Evolutionary conservation across 2,329 filamentous ascomycete genomes (phyloP), one percentile per base, ranked within the genome.

Genomic region (Sporothrix curviconia): DNA sequence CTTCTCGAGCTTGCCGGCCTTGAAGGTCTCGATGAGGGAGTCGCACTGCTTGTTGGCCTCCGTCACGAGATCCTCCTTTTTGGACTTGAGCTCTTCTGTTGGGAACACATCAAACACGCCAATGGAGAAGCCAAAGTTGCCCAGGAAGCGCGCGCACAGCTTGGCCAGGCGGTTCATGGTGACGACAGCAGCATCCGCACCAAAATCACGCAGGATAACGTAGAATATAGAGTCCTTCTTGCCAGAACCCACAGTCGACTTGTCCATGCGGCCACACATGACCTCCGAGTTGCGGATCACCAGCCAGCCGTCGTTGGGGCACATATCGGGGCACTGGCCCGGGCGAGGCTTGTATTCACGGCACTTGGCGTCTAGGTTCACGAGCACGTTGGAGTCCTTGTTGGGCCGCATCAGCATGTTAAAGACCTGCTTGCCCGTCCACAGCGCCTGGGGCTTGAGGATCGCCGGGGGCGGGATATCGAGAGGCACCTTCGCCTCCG

Each of bases 171-270:
- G 82, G 67, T 96, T 97, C 94, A 99, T 99, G 55, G 89, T 90
- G 57, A 84, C 82, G 0, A 92, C 91, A 7, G 94, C 91, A 57
- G 89, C 86, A 56, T 95, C 88, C 1, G 92, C 89, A 0, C 94
- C 94, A 66, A 89, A 99, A 74, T 99, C 94, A 76, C 94, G 83
- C 65, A 97, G 83, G 68, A 99, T 92, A 57, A 97, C 88, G 67
- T 96, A 99, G 68, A 97, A 99, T 19, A 99, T 86, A 0, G 92
- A 96, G 69, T 96, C 92, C 69, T 99, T 99, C 77, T 97, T 97
- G 65, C 94, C 94, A 6, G 90, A 85, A 64, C 94, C 94, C n/a
- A 99, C 90, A 0, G 92, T 97, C 1, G 90, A 89, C 73, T 99
- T 99, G 76, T 99, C 94, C 91, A 97, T 96, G 59, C 87, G 83